Conservation (phyloP, 768 basidiomycete species). For the Coprinellus micaceus region DNA sequence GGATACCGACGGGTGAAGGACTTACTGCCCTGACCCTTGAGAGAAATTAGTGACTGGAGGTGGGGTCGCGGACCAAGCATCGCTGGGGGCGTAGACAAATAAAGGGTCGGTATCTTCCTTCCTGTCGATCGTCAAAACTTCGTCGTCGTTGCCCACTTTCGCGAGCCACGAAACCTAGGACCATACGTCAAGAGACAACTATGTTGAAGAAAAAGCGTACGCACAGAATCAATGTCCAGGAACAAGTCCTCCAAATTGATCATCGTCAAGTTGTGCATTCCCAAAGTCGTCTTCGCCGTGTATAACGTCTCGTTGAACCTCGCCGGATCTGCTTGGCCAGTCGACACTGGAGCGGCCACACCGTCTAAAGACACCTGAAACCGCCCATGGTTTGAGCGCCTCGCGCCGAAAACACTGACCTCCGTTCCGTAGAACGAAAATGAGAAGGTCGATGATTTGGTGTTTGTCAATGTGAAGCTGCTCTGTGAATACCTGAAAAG, state of each 20-base stretch:
- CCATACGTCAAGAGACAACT: not conserved
- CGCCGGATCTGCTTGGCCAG: constrained; percentile 4
- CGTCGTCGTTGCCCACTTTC: constrained; percentile 19
- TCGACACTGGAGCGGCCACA: constrained; percentile 5
- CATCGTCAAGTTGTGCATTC: constrained; percentile 18
- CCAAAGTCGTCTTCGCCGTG: constrained; percentile 2
- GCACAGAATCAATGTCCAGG: constrained; percentile 40
- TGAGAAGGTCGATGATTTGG: constrained; percentile 21
- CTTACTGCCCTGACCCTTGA: constrained; percentile 15
- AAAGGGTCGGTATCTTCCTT: constrained; percentile 21
- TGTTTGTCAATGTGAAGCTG: constrained; percentile 25
- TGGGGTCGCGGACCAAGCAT: constrained; percentile 11
- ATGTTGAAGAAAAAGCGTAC: constrained; percentile 4
- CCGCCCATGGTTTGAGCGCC: constrained; percentile 35
- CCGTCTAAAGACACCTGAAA: constrained; percentile 24
- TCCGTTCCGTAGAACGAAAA: constrained; percentile 38
- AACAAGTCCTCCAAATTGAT: constrained; percentile 19
- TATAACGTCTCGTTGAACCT: constrained; percentile 8
- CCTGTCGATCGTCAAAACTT: constrained; percentile 20
- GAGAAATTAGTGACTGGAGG: constrained; percentile 10
- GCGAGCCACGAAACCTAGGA: constrained; percentile 18
- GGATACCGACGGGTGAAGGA: not conserved
- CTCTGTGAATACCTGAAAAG: constrained; percentile 12
- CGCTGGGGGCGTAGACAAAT: constrained; percentile 20
- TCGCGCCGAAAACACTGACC: constrained; percentile 38